phyloP scores from a whole-genome alignment of 345 rosid genomes.

The Camelina neglecta region DNA sequence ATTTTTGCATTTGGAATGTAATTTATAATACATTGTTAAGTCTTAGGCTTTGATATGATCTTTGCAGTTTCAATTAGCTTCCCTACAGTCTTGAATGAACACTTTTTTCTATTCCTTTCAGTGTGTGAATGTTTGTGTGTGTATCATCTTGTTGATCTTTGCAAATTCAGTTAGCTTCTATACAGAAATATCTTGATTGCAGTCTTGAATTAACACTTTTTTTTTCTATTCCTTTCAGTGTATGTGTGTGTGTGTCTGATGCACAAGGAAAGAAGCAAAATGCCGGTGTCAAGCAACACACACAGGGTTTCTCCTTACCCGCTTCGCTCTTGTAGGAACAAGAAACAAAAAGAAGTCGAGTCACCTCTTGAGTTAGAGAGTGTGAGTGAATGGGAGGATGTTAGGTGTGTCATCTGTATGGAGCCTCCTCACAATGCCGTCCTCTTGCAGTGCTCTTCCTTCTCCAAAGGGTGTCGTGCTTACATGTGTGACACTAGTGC shows the following conservation, averaged over 20 bases:
- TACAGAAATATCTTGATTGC: not conserved
- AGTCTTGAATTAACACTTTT: constrained; percentile 4
- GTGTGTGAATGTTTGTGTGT: not conserved
- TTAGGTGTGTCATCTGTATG: constrained; percentile 71
- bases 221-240: constrained; percentile 16
- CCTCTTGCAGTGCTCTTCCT: constrained; percentile 64
- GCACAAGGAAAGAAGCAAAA: constrained; percentile 58
- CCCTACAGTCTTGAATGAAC: not conserved
- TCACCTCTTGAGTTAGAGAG: constrained; percentile 44
- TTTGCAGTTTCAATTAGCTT: not conserved
- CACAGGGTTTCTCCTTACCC: constrained; percentile 60
- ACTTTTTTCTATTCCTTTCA: constrained; percentile 10
- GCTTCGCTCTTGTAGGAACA: constrained; percentile 44
- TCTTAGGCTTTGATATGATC: not conserved
- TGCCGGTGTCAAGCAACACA: constrained; percentile 42
- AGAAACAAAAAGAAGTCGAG: constrained; percentile 42
- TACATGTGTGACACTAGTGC: constrained; percentile 75
- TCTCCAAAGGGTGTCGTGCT: constrained; percentile 64
- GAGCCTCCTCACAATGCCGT: constrained; percentile 83
- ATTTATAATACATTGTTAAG: not conserved
- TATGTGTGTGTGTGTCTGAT: constrained; percentile 30
- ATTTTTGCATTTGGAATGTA: not conserved
- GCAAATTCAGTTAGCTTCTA: not conserved
- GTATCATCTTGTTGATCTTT: not conserved
- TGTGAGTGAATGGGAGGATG: constrained; percentile 67